A percentile compares a stretch with the other conserved stretches of the same genome.
phyloP scores from a whole-genome alignment of 352 stramenopile species.

The Globisporangium nodosum region DNA sequence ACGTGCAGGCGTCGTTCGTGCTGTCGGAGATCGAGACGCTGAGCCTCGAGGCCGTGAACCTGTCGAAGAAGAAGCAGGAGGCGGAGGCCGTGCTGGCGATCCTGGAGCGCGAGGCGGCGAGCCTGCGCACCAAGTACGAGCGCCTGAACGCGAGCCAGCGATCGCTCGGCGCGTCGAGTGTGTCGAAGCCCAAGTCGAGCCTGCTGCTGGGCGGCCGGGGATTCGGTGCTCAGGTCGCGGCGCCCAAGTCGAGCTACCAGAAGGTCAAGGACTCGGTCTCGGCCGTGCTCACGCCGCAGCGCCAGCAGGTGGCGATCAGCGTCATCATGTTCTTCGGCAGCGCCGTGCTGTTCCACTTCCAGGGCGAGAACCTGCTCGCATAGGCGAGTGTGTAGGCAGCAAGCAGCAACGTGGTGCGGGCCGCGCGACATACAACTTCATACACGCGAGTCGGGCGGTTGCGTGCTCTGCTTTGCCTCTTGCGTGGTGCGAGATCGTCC shows the following conservation, averaged over 20 bases:
- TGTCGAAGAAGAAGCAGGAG: conserved; percentile 82
- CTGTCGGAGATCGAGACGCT: conserved; percentile 77
- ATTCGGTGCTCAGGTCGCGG: conserved; percentile 31
- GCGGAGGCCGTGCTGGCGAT: conserved; percentile 51
- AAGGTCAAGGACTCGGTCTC: conserved; percentile 53
- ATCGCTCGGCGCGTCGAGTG: conserved; percentile 40
- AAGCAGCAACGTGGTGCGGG: neutral
- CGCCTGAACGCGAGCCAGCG: conserved; percentile 75
- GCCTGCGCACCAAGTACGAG: conserved; percentile 77
- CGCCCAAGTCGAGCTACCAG: conserved; percentile 63
- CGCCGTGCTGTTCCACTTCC: conserved; percentile 72
- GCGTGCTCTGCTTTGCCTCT: neutral
- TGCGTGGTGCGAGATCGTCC: neutral
- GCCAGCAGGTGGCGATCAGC: conserved; percentile 68
- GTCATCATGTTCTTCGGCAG: conserved; percentile 73
- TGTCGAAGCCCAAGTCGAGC: conserved; percentile 57
- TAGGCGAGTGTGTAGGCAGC: conserved; percentile 17
- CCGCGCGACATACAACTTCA: neutral
- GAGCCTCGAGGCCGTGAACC: conserved; percentile 55
- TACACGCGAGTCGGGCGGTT: neutral
- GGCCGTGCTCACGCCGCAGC: conserved; percentile 63
- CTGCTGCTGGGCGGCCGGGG: conserved; percentile 44
- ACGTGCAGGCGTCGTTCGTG: conserved; percentile 61
- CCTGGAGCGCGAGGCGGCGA: conserved; percentile 70
- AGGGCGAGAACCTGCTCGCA: conserved; percentile 78